Percentiles rank a stretch among this genome's conserved stretches.
phyloP scores from a whole-genome alignment of 139 green algal genomes.

The Chlamydomonas applanata region DNA sequence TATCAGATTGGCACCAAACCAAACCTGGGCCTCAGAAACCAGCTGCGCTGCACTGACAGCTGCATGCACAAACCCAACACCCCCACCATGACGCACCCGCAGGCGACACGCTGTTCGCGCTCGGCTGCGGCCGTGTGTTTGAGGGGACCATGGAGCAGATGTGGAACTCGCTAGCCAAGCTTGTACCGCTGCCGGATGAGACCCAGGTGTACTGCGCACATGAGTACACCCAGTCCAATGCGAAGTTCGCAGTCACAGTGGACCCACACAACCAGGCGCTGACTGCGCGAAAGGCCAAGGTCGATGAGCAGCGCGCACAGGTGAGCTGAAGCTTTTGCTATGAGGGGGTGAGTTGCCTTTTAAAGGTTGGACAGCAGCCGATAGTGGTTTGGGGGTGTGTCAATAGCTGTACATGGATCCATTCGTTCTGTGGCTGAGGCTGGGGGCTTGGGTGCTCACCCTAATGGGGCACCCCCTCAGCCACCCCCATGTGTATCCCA shows the following conservation, averaged over 20 bases:
- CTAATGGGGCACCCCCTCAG: no score
- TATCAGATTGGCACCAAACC: no score
- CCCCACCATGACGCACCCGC: neutral
- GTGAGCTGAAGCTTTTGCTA: constrained; percentile 14
- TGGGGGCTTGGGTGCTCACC: no score
- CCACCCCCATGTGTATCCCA: no score
- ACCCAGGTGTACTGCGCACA: constrained; percentile 83
- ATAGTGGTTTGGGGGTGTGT: no score
- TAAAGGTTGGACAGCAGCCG: no score
- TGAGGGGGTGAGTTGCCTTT: no score
- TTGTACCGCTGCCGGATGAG: constrained; percentile 63
- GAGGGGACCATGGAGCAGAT: constrained; percentile 79
- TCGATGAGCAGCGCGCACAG: constrained; percentile 52
- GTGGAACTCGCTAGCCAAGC: constrained; percentile 79
- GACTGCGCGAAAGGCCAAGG: constrained; percentile 37
- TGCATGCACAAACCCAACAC: neutral
- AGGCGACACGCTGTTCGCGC: constrained; percentile 90
- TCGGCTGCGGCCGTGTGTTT: constrained; percentile 91
- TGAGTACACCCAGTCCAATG: constrained; percentile 45
- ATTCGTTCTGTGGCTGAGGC: no score
- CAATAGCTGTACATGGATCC: no score
- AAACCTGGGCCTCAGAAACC: no score
- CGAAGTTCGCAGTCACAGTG: constrained; percentile 60
- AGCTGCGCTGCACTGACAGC: neutral
- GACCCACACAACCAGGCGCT: constrained; percentile 67